Evolutionary conservation across 192 early-diverging fungal genomes (phyloP).

Genomic region (Mortierella alpina): DNA sequence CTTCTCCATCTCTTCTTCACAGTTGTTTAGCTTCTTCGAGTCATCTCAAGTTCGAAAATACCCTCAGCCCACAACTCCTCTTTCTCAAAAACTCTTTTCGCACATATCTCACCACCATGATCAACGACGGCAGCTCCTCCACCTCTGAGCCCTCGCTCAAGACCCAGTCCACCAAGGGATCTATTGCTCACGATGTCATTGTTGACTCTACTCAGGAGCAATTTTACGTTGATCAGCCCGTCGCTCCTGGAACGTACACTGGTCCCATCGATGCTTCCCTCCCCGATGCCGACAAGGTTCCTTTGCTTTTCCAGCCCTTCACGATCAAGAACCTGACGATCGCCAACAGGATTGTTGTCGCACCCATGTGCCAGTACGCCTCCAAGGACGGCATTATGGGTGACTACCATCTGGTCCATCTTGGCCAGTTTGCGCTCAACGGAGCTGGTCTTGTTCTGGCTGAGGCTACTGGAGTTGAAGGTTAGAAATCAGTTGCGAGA

Average conservation of each 20-base stretch:
- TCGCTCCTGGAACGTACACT: conserved; percentile 16
- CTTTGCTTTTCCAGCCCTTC: conserved; percentile 74
- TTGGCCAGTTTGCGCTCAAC: conserved; percentile 76
- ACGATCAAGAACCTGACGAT: conserved; percentile 71
- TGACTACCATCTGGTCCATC: conserved; percentile 75
- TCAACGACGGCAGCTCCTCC: too few relatives aligned
- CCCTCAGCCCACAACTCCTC: too few relatives aligned
- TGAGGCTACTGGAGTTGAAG: conserved; percentile 79
- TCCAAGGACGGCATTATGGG: conserved; percentile 72
- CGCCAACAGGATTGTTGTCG: conserved; percentile 82
- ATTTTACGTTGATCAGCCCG: conserved; percentile 10
- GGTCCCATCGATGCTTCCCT: neutral
- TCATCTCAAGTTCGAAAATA: too few relatives aligned
- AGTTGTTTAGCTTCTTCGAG: too few relatives aligned
- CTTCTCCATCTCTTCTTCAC: too few relatives aligned
- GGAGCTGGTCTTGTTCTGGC: conserved; percentile 85
- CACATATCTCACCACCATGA: too few relatives aligned
- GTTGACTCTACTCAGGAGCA: conserved; percentile 8
- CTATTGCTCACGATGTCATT: too few relatives aligned
- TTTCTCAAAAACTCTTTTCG: too few relatives aligned
- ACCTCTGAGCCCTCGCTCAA: too few relatives aligned
- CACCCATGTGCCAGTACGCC: conserved; percentile 87
- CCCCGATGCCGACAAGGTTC: conserved; percentile 9
- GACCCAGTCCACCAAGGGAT: too few relatives aligned
- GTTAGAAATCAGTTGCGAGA: neutral